phyloP scores from a whole-genome alignment of 169 alveolate genomes.

The Theileria orientalis region DNA sequence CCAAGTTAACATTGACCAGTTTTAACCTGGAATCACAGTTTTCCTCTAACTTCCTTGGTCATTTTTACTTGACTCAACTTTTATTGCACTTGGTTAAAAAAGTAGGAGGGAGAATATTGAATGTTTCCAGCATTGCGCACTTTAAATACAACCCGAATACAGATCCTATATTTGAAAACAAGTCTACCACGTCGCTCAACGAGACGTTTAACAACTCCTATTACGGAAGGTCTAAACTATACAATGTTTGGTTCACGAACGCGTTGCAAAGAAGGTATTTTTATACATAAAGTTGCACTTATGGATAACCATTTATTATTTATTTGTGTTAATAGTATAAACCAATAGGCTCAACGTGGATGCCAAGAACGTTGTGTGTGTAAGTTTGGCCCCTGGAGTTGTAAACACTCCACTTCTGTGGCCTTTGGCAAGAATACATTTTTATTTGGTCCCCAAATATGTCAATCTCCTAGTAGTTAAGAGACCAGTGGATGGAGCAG shows the following conservation, averaged over 20 bases:
- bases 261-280: slow-evolving; percentile 54
- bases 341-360: slow-evolving; percentile 12
- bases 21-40: slow-evolving; percentile 33
- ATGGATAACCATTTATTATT: no score
- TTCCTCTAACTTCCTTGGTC: slow-evolving; percentile 61
- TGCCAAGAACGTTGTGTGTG: slow-evolving; percentile 12
- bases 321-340: neutral
- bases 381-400: slow-evolving; percentile 54
- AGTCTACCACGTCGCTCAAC: slow-evolving; percentile 16
- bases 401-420: slow-evolving; percentile 40
- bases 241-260: slow-evolving; percentile 53
- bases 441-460: neutral
- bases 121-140: slow-evolving; percentile 64
- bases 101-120: slow-evolving; percentile 32
- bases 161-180: slow-evolving; percentile 21
- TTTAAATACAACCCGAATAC: slow-evolving; percentile 39
- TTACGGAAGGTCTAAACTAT: slow-evolving; percentile 56
- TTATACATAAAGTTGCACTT: no score
- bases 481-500: slow-evolving; percentile 54
- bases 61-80: slow-evolving; percentile 40
- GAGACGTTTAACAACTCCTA: neutral
- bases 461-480: slow-evolving; percentile 12
- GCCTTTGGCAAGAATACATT: neutral
- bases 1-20: slow-evolving; percentile 3
- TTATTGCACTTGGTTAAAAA: slow-evolving; percentile 15